Evolutionary conservation across 805 yeast species (phyloP).

Genomic region (Metschnikowia drakensbergensis): DNA sequence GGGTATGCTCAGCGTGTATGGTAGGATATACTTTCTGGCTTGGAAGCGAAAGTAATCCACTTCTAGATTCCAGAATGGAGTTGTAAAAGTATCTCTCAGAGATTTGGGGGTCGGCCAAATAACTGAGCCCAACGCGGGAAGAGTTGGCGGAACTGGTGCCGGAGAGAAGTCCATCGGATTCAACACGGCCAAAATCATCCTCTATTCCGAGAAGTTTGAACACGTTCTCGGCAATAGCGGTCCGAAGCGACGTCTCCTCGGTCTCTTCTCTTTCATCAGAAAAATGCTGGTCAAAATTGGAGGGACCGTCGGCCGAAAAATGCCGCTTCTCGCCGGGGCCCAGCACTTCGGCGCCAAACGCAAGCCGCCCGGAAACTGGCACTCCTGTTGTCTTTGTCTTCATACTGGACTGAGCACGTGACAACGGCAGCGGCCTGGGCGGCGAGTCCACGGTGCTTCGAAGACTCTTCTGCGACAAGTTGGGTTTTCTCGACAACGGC

Average conservation of each 20-base stretch:
- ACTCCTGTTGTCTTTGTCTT: not conserved
- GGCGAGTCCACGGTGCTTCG: constrained; percentile 1
- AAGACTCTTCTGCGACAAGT: constrained; percentile 20
- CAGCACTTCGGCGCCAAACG: not conserved
- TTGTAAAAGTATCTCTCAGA: constrained; percentile 19
- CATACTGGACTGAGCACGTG: not conserved
- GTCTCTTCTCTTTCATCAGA: constrained; percentile 62
- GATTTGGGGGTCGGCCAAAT: constrained; percentile 17
- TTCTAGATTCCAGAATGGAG: constrained; percentile 14
- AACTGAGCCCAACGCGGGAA: constrained; percentile 29
- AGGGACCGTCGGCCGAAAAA: not conserved
- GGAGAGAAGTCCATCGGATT: not conserved
- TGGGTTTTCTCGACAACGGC: constrained; percentile 52
- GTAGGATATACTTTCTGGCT: constrained; percentile 31
- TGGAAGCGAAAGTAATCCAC: not conserved
- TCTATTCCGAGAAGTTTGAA: constrained; percentile 64
- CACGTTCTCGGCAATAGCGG: constrained; percentile 67
- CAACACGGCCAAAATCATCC: constrained; percentile 24
- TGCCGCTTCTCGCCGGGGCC: not conserved
- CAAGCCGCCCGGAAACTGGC: not conserved
- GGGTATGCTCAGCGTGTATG: constrained; percentile 19
- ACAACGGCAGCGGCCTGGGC: not conserved
- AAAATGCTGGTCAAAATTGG: constrained; percentile 26
- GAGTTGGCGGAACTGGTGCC: constrained; percentile 21
- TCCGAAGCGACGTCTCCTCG: constrained; percentile 60